Evolutionary conservation across 805 yeast species (phyloP), one percentile per base, ranked within the genome.

Genomic region (Starmerella tilneyi): DNA sequence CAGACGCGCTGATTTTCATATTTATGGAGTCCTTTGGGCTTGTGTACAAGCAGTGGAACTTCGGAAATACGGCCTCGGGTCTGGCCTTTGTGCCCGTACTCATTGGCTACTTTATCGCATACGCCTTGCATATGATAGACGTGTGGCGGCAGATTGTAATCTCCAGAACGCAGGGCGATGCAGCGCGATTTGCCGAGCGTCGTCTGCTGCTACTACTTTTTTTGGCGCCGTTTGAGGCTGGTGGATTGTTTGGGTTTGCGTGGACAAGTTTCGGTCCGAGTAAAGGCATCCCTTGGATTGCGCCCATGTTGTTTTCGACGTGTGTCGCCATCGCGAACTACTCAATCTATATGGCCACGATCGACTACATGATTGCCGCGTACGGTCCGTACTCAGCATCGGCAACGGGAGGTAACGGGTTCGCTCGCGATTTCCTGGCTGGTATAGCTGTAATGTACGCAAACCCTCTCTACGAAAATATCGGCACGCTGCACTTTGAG

Each of bases 391-490:
- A 65, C 52, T 64, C 70, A 24, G 69, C 71, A 0, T 65, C 70
- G 13, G 70, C 71, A 7, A 65, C 70, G 4, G 70, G 70, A 8
- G 70, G 70, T 27, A 67, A 67, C 46, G 71, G 69, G 5, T 66
- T 65, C 48, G 65, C 70, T 13, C 59, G 71, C 37, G 71, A 67
- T 44, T 61, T 66, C 45, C 50, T 67, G 35, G 70, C 70, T 2
- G 71, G 71, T 48, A 54, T 67, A 34, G 52, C 67, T 9, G 59
- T 68, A 12, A 63, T 66, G 64, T 64, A 59, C 43, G 61, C 70
- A 19, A 58, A 60, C 4, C 70, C 71, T 49, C 33, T 67, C 62
- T 67, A 63, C 52, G 50, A 43, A 11, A 63, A 66, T 29, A 64
- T 65, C 33, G 63, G 64, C 11, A 58, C 48, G 29, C 48, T 47